Evolutionary conservation across 768 basidiomycete genomes (phyloP).

Genomic region (Butyriboletus loyo): DNA sequence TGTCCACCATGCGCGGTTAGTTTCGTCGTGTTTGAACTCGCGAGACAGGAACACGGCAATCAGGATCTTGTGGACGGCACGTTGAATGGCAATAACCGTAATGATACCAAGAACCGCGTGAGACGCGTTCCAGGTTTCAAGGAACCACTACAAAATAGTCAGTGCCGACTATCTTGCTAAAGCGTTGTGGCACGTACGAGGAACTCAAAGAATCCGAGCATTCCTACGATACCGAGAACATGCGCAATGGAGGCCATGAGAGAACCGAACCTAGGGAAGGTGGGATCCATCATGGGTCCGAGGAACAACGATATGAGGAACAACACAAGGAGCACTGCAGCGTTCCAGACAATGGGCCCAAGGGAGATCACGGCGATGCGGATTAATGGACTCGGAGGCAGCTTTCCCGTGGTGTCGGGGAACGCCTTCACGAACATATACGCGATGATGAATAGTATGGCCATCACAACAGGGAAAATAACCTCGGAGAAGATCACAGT

Average conservation of each 20-base stretch:
- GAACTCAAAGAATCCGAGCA: conserved; percentile 95
- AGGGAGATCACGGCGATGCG: conserved; percentile 91
- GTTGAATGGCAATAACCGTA: conserved; percentile 86
- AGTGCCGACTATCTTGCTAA: conserved; percentile 5
- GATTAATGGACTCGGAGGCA: conserved; percentile 80
- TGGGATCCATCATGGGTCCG: conserved; percentile 83
- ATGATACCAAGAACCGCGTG: conserved; percentile 94
- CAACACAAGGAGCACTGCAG: conserved; percentile 76
- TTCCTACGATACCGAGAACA: conserved; percentile 73
- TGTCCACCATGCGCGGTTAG: conserved; percentile 99
- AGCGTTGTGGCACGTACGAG: conserved; percentile 51
- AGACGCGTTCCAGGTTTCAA: conserved; percentile 87
- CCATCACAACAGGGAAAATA: conserved; percentile 82
- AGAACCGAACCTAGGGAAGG: conserved; percentile 87
- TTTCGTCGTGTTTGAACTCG: conserved; percentile 99
- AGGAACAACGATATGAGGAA: conserved; percentile 92
- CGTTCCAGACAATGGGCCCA: conserved; percentile 96
- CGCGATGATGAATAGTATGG: conserved; percentile 79
- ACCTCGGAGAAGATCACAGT: conserved; percentile 87
- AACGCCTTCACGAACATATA: conserved; percentile 94
- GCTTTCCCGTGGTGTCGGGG: conserved; percentile 56
- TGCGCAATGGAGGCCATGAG: conserved; percentile 92
- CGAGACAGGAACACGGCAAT: conserved; percentile 93
- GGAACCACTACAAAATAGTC: conserved; percentile 71
- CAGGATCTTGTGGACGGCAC: conserved; percentile 88